Conservation (phyloP, 2,329 filamentous ascomycete species). For the Lachnellula occidentalis region DNA sequence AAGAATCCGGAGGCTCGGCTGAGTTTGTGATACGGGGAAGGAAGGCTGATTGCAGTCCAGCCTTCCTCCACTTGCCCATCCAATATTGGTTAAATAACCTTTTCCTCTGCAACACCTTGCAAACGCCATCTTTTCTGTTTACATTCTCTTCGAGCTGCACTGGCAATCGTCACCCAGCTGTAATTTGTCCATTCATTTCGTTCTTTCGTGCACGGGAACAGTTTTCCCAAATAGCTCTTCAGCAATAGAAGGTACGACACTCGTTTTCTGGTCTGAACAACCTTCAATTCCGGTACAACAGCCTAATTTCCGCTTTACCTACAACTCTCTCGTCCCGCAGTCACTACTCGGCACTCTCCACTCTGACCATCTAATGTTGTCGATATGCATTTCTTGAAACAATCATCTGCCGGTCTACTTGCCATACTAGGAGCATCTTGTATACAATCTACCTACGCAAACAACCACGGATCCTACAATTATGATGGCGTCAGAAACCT, state of each 20-base stretch:
- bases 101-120: not conserved
- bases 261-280: not conserved
- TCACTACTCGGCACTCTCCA: not conserved
- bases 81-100: not conserved
- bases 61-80: too few species aligned
- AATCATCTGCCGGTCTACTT: not conserved
- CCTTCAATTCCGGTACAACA: not conserved
- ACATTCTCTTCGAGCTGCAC: not conserved
- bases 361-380: not conserved
- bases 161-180: not conserved
- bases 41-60: too few species aligned
- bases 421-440: not conserved
- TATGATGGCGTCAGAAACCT: not conserved
- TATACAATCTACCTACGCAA: slow-evolving; percentile 4
- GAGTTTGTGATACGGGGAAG: too few species aligned
- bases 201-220: not conserved
- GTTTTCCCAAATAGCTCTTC: not conserved
- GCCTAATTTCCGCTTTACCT: not conserved
- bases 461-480: slow-evolving; percentile 17
- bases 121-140: not conserved
- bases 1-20: too few species aligned
- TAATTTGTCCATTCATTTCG: not conserved
- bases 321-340: not conserved
- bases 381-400: not conserved
- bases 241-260: not conserved